phyloP scores from a whole-genome alignment of 2,329 filamentous ascomycete species.

The Neospermospora avenae region DNA sequence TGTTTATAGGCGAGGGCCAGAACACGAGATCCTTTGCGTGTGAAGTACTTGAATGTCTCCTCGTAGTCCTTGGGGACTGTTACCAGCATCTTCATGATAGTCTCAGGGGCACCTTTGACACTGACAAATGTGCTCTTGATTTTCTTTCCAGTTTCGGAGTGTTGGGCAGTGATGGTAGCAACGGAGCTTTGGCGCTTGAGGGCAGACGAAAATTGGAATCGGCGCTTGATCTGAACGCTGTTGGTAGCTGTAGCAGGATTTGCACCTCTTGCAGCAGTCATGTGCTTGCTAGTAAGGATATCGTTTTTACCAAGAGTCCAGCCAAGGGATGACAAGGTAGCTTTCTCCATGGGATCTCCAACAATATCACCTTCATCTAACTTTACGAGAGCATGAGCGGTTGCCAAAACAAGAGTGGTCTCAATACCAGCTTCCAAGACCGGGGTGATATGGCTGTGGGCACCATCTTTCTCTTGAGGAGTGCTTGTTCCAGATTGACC shows the following conservation, averaged over 20 bases:
- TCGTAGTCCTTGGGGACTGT: conserved; percentile 84
- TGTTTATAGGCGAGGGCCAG: conserved; percentile 93
- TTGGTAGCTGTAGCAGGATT: conserved; percentile 55
- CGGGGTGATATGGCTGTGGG: conserved; percentile 73
- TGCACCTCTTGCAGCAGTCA: conserved; percentile 43
- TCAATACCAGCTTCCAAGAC: conserved; percentile 70
- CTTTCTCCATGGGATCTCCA: conserved; percentile 98
- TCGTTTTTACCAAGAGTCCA: conserved; percentile 94
- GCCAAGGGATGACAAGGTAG: conserved; percentile 81
- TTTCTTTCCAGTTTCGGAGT: conserved; percentile 71
- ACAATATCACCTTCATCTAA: conserved; percentile 96
- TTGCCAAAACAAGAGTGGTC: conserved; percentile 89
- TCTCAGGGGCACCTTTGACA: conserved; percentile 97
- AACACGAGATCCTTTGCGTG: conserved; percentile 90
- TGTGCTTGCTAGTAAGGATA: conserved; percentile 66
- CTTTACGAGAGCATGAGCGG: conserved; percentile 92
- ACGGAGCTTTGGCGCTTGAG: conserved; percentile 95
- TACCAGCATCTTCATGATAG: conserved; percentile 89
- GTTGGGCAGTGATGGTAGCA: conserved; percentile 72
- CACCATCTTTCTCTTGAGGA: conserved; percentile 70
- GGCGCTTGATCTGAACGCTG: conserved; percentile 88
- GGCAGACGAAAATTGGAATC: conserved; percentile 97
- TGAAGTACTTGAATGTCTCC: conserved; percentile 98
- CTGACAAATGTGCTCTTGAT: conserved; percentile 84
- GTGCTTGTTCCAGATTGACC: conserved; percentile 63